A percentile compares a stretch with the other conserved stretches of the same genome.
phyloP scores from a whole-genome alignment of 2,329 filamentous ascomycete species.

The Diaporthe citri region DNA sequence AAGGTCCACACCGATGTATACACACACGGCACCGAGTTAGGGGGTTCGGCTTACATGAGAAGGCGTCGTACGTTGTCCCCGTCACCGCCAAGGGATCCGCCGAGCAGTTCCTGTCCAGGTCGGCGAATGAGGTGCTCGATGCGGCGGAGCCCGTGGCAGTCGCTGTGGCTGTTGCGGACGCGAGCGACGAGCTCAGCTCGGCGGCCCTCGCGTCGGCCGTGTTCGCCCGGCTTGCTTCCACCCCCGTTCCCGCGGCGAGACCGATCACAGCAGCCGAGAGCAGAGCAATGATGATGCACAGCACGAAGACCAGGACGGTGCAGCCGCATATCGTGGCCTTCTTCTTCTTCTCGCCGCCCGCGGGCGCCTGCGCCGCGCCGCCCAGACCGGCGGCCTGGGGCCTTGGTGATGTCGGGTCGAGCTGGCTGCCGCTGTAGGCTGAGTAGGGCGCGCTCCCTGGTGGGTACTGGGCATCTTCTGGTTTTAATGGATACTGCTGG shows the following conservation, averaged over 20 bases:
- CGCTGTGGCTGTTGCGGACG: conserved; percentile 42
- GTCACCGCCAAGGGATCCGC: conserved; percentile 50
- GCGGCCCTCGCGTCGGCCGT: conserved; percentile 51
- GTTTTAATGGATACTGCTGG: conserved; percentile 29
- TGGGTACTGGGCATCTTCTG: conserved; percentile 24
- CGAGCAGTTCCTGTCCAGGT: conserved; percentile 57
- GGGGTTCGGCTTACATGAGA: conserved; percentile 50
- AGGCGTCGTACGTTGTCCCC: conserved; percentile 54
- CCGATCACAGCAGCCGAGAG: conserved; percentile 57
- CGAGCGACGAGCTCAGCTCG: conserved; percentile 44
- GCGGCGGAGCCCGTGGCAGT: conserved; percentile 40
- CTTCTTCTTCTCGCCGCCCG: conserved; percentile 1
- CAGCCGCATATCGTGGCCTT: conserved; percentile 51
- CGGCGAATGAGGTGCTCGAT: conserved; percentile 46
- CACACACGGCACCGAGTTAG: neutral
- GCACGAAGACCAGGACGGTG: conserved; percentile 54
- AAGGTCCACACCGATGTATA: neutral
- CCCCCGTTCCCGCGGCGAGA: conserved; percentile 58
- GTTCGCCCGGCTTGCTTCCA: conserved; percentile 55
- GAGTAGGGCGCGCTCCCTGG: conserved; percentile 26
- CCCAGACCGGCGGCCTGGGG: neutral
- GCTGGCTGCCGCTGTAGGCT: conserved; percentile 35
- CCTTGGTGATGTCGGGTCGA: conserved; percentile 31
- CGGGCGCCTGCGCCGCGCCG: conserved; percentile 1
- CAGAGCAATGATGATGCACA: conserved; percentile 56